Base-by-base conservation (phyloP, 2,329 filamentous ascomycete species). In the Colletotrichum cereale region DNA sequence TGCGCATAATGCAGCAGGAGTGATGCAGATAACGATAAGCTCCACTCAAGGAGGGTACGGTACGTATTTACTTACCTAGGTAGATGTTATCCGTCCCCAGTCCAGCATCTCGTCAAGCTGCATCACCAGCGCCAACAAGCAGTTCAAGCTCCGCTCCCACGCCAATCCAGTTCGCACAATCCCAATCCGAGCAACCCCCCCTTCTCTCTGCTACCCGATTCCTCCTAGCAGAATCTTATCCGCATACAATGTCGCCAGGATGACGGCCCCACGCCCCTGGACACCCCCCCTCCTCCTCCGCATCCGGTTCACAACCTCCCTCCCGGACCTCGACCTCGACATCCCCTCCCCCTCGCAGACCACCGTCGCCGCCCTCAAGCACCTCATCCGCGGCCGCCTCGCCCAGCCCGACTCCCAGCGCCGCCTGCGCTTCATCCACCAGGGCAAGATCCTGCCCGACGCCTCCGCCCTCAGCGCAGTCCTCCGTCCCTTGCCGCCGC, bases 371-470 rank as follows among this genome's bases (percentile, higher is more conserved):
- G 89, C 92, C 2, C 88, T 98, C 68, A 97, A 97, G 81, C 91
- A 93, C 76, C 87, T 92, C 62, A 93, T 98, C 78, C 94, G 96
- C 75, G 82, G 86, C 11, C 88, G 92, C 56, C 89, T 98, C 29
- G 86, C 91, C 7, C 78, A 84, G 42, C 83, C 88, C 42, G 86
- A 91, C 74, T 88, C 90, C 18, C 85, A 88, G 52, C 90, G 90
- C 73, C 92, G 94, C 44, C 89, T 98, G 40, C 94, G 96, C 71
- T 90, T 99, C 74, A 98, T 98, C 80, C 91, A 97, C 80, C 90
- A 93, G 62, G 96, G 96, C 73, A 95, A 93, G 78, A 92, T 97
- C 71, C 90, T 98, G 61, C 87, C 91, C 75, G 95, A 98, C 80
- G 83, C 86, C 44, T 87, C 89, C 12, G 87, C 93, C 7, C 86